Percentiles rank a stretch among this genome's conserved stretches.
Conservation (phyloP, 345 rosid genomes). For the Abelmoschus esculentus region DNA sequence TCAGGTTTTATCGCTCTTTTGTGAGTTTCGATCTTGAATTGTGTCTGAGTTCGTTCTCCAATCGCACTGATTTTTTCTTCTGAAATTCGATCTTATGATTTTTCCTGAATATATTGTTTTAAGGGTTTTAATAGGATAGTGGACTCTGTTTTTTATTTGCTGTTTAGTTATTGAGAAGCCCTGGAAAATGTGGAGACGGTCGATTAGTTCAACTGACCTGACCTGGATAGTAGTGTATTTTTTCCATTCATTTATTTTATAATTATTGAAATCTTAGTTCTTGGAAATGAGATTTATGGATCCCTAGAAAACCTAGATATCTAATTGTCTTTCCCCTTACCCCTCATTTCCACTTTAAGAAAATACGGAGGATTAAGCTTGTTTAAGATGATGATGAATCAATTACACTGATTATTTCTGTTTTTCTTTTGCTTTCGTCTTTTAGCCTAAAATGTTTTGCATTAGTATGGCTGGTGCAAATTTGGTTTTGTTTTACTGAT, state of each 20-base stretch:
- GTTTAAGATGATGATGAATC: neutral
- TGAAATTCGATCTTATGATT: neutral
- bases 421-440: too few relatives aligned
- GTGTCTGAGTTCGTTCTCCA: slow-evolving; percentile 20
- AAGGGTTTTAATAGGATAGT: neutral
- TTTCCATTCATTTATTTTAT: neutral
- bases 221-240: neutral
- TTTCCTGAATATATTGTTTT: neutral
- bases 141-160: neutral
- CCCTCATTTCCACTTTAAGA: neutral
- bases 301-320: neutral
- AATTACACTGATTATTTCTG: too few relatives aligned
- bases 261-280: neutral
- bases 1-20: slow-evolving; percentile 18
- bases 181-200: slow-evolving; percentile 3
- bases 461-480: neutral
- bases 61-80: neutral
- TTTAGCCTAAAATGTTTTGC: neutral
- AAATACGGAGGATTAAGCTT: neutral
- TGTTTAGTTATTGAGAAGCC: slow-evolving; percentile 14
- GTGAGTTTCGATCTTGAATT: slow-evolving; percentile 11
- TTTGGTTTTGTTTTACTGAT: neutral
- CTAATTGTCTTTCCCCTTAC: neutral
- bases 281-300: neutral
- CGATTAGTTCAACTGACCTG: slow-evolving; percentile 4